Evolutionary conservation across 2,329 filamentous ascomycete species (phyloP).

Genomic region (Epichloe sibirici): DNA sequence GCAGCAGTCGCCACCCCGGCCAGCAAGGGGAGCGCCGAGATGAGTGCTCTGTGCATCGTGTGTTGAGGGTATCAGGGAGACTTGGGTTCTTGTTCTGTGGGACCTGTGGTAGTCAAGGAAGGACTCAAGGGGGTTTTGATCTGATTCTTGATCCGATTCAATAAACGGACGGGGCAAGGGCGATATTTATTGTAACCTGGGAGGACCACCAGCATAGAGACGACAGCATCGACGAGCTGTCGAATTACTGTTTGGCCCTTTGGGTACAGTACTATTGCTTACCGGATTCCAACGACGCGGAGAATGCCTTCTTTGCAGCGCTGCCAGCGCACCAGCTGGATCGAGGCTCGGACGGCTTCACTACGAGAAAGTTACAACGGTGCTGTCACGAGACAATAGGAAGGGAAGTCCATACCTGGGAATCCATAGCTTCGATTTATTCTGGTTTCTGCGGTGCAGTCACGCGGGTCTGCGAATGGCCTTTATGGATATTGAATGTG

Average conservation of each 20-base stretch:
- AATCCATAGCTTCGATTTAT: neutral
- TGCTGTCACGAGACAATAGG: neutral
- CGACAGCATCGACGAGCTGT: too few species aligned
- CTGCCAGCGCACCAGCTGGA: too few species aligned
- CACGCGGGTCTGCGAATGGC: neutral
- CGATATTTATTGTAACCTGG: neutral
- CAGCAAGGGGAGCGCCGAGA: constrained; percentile 15
- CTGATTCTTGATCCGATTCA: neutral
- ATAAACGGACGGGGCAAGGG: constrained; percentile 1
- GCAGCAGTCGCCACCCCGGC: constrained; percentile 12
- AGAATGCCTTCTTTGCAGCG: too few species aligned
- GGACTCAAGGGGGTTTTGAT: neutral
- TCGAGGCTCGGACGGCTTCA: too few species aligned
- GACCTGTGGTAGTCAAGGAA: too few species aligned
- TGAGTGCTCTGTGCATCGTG: constrained; percentile 14
- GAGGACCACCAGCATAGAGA: too few species aligned
- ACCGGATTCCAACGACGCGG: neutral
- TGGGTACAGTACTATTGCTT: neutral
- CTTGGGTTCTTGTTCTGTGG: neutral
- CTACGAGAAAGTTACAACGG: too few species aligned
- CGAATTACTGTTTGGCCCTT: too few species aligned
- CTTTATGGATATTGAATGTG: neutral
- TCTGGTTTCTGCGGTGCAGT: neutral
- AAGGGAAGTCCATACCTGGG: neutral
- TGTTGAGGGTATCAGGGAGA: neutral